phyloP scores from a whole-genome alignment of 371 early-diverging fungal species.

The Circinella umbellata region DNA sequence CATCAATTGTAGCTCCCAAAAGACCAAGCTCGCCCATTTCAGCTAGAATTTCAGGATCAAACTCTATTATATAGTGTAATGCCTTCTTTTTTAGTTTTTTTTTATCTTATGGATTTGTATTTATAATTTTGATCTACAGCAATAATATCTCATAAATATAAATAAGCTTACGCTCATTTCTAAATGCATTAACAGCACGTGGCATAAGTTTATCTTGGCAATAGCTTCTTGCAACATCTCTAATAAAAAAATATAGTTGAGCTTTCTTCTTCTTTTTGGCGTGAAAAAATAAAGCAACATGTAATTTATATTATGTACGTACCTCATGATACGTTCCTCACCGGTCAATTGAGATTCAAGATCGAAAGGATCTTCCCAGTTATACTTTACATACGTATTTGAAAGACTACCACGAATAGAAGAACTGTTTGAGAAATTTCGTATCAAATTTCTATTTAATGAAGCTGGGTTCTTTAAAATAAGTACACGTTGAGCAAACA shows the following conservation, averaged over 20 bases:
- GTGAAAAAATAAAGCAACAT: no score
- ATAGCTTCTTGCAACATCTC: conserved; percentile 87
- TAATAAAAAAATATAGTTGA: conserved; percentile 11
- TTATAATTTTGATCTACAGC: no score
- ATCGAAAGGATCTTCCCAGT: conserved; percentile 92
- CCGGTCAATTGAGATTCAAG: conserved; percentile 85
- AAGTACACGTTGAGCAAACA: background rate
- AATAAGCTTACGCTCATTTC: conserved; percentile 76
- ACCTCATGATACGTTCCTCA: conserved; percentile 84
- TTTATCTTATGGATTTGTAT: no score
- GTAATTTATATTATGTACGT: conserved; percentile 9
- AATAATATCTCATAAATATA: background rate
- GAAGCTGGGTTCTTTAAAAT: background rate
- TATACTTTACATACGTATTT: conserved; percentile 76
- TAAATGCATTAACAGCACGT: conserved; percentile 83
- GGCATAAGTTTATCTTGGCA: conserved; percentile 90
- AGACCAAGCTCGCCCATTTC: conserved; percentile 97
- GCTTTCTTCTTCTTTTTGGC: background rate
- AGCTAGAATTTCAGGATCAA: conserved; percentile 88
- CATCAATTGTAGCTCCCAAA: conserved; percentile 95
- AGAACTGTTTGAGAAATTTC: background rate
- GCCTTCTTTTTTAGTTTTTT: no score
- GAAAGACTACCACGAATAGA: conserved; percentile 18
- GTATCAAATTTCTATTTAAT: background rate
- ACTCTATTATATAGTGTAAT: conserved; percentile 45